Conservation (phyloP, 805 yeast genomes). For the Yamadazyma paraphyllophila region DNA sequence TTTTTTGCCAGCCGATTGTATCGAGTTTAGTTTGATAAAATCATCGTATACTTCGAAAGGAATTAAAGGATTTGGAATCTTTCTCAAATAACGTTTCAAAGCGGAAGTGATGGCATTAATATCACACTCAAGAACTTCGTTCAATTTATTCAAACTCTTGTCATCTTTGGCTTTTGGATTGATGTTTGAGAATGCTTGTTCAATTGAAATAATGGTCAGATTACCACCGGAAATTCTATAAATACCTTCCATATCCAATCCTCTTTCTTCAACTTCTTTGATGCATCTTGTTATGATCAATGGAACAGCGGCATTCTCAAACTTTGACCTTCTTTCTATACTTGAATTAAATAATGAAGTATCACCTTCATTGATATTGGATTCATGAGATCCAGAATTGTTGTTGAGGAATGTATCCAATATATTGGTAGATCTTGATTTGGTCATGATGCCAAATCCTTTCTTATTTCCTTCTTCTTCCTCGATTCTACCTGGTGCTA, state of each 20-base stretch:
- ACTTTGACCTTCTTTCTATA: conserved; percentile 58
- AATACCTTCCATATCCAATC: conserved; percentile 78
- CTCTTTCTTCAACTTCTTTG: conserved; percentile 72
- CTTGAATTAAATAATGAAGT: conserved; percentile 45
- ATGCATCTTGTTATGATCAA: conserved; percentile 69
- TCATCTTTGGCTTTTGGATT: conserved; percentile 29
- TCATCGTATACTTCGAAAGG: conserved; percentile 66
- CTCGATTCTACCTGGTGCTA: conserved; percentile 6
- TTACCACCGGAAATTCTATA: conserved; percentile 87
- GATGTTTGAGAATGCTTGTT: conserved; percentile 32
- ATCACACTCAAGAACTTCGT: conserved; percentile 53
- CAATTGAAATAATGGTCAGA: conserved; percentile 56
- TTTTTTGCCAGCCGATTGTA: conserved; percentile 24
- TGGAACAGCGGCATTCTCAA: conserved; percentile 67
- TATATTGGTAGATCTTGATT: conserved; percentile 48
- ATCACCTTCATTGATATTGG: conserved; percentile 7
- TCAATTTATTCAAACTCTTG: conserved; percentile 27
- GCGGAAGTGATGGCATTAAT: conserved; percentile 85
- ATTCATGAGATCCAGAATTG: conserved; percentile 1
- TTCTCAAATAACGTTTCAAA: conserved; percentile 80
- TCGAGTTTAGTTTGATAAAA: conserved; percentile 49
- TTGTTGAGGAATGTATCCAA: conserved; percentile 31
- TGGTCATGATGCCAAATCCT: conserved; percentile 21
- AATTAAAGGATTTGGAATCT: conserved; percentile 81
- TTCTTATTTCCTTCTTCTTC: conserved; percentile 9